Evolutionary conservation across 2,329 filamentous ascomycete species (phyloP), one percentile per base, ranked within the genome.

Genomic region (Trichoderma breve): DNA sequence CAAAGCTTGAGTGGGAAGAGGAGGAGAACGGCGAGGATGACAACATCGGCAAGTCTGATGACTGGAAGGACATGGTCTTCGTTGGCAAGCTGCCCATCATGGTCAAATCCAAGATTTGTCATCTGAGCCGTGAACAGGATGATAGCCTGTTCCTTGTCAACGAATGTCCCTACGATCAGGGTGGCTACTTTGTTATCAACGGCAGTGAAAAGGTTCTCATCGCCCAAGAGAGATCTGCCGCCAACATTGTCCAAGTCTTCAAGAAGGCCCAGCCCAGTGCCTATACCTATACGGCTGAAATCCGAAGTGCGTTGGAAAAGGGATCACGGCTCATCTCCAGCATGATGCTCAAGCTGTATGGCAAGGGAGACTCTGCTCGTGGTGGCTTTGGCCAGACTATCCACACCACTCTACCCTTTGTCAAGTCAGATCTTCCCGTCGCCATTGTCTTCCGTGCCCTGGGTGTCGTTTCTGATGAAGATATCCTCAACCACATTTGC

Each of bases 151-250:
- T 97, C 80, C 87, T 93, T 61, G 91, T 97, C 82, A 97, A 97
- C 79, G 96, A 99, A 83, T 99, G 96, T 76, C 96, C 96, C 0
- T 99, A 98, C 81, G 96, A 99, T 79, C 96, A 98, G 79, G 96
- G 96, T 76, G 96, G 96, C 75, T 99, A 99, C 83, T 99, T 99
- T 80, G 94, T 99, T 78, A 99, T 99, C 87, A 99, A 99, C 84
- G 96, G 96, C 57, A 97, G 93, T 82, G 96, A 99, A 81, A 99
- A 99, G 86, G 96, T 99, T 26, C 85, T 99, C 76, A 99, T 99
- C 78, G 96, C 96, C 1, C 96, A 99, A 81, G 96, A 99, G 83
- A 92, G 96, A 74, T 98, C 95, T 80, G 96, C 96, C 53, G 96
- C 95, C 79, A 99, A 99, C 80, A 99, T 98, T 72, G 96, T 99